Evolutionary conservation across 257 asterid genomes (phyloP), one percentile per base, ranked within the genome.

Genomic region (Asclepias syriaca): DNA sequence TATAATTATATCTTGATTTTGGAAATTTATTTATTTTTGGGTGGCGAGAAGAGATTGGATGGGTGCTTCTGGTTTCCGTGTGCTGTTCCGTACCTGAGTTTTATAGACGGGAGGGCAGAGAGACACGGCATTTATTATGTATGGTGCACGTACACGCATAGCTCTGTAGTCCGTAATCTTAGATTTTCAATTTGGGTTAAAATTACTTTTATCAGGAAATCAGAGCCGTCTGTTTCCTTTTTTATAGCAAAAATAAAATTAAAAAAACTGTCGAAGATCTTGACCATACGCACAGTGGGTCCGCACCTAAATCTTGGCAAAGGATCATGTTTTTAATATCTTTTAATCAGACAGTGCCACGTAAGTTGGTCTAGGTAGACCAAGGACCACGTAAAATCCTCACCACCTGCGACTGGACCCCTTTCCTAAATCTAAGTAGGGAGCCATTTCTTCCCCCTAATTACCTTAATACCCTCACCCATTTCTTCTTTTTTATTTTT

Each of bases 241-340:
- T 40, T 40, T 40, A 6, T 40, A 6, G 34, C 34, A 29, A 29
- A 29, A 29, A 6, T 7, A 6, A 6, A 43, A 43, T 7, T 7
- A 18, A 68, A 55, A 61, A 64, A 74, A 32, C 69, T 71, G 81
- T 74, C 82, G 69, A 40, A 72, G 81, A 81, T 81, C 84, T 27
- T 78, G 84, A 74, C 85, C 85, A 46, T 77, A 68, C 85, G 68
- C 29, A 29, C 79, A 11, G 73, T 67, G 83, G 79, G 66, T 29
- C 83, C 72, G 45, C 22, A 15, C 13, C 70, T 48, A 71, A 61
- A 57, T 72, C 76, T 66, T 9, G 64, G 59, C 27, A 64, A 74
- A 48, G 71, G 75, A 68, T 75, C 79, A 22, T 75, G 74, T 68
- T 69, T 64, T 69, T 64, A 24, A 57, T 61, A 73, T 67, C 56